These are phyloP conservation scores for Cenchrus americanus DNA, from an alignment of 176 grass and related monocot genomes.

Conservation along the genomic window DNA sequence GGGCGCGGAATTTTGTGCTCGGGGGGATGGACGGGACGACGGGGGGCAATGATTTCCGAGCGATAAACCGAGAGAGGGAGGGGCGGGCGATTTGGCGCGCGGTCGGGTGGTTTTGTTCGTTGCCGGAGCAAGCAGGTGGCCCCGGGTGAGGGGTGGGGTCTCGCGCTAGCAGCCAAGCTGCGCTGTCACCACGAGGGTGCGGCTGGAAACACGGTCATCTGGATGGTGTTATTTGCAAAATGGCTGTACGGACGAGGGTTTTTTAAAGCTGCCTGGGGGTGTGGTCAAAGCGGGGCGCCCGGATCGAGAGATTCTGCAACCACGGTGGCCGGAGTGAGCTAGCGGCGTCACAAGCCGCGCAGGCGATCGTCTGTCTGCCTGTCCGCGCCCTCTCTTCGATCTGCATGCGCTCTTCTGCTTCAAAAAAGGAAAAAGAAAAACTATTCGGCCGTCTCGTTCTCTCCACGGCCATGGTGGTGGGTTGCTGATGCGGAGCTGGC, in stretches of 20 bases:
- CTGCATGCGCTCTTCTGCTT: no score
- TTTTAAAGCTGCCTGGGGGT: background rate
- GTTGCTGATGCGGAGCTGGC: background rate
- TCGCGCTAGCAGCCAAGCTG: background rate
- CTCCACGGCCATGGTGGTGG: background rate
- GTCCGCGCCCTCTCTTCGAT: no score
- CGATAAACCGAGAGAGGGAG: background rate
- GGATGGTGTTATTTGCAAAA: background rate
- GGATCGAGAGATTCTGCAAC: slow-evolving; percentile 39
- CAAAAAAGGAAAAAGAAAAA: no score
- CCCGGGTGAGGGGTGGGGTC: background rate
- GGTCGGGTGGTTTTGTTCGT: slow-evolving; percentile 27
- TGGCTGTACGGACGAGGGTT: background rate
- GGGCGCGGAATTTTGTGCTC: background rate
- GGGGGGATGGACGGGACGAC: slow-evolving; percentile 17
- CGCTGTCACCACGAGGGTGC: background rate
- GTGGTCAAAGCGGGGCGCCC: background rate
- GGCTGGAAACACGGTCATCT: background rate
- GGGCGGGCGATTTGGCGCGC: slow-evolving; percentile 4
- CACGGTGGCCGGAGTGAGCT: background rate
- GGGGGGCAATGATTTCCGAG: background rate
- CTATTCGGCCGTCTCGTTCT: background rate
- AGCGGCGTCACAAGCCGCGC: background rate
- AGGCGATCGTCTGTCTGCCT: background rate
- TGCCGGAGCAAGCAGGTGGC: background rate